phyloP scores from a whole-genome alignment of 441 rosid species.

The Rhodomyrtus psidioides region DNA sequence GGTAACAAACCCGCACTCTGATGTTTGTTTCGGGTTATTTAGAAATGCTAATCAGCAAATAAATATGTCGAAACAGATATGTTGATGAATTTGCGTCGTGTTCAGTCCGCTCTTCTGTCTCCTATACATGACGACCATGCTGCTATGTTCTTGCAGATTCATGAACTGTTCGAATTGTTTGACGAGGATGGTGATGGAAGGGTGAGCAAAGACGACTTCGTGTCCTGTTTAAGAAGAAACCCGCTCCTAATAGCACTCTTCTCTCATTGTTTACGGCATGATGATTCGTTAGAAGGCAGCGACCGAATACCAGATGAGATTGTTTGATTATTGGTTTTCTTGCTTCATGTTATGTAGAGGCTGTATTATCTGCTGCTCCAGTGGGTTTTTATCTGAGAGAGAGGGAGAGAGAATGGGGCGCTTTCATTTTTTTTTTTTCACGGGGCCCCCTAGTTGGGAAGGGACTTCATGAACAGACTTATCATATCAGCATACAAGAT shows the following conservation, averaged over 20 bases:
- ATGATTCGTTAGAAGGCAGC: slow-evolving; percentile 8
- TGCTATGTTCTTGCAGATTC: slow-evolving; percentile 33
- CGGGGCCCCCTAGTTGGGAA: not conserved
- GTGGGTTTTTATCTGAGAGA: not conserved
- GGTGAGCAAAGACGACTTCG: slow-evolving; percentile 37
- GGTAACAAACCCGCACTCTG: slow-evolving; percentile 22
- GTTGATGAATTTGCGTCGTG: not conserved
- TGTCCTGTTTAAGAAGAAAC: slow-evolving; percentile 48
- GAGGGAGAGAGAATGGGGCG: not conserved
- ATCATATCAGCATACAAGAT: not conserved
- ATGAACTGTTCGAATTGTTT: slow-evolving; percentile 36
- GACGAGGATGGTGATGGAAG: slow-evolving; percentile 50
- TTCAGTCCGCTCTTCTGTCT: not conserved
- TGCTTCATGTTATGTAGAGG: not conserved
- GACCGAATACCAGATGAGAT: slow-evolving; percentile 21
- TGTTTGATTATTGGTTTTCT: slow-evolving; percentile 12
- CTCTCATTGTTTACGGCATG: slow-evolving; percentile 22
- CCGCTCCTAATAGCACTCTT: slow-evolving; percentile 68
- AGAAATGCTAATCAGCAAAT: not conserved
- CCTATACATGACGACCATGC: not conserved
- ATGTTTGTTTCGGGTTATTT: not conserved
- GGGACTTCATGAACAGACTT: not conserved
- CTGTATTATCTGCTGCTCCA: not conserved
- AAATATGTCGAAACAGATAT: not conserved
- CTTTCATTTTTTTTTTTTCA: not conserved